Evolutionary conservation across 2,329 filamentous ascomycete species (phyloP), one percentile per base, ranked within the genome.

Genomic region (Aspergillus melleus): DNA sequence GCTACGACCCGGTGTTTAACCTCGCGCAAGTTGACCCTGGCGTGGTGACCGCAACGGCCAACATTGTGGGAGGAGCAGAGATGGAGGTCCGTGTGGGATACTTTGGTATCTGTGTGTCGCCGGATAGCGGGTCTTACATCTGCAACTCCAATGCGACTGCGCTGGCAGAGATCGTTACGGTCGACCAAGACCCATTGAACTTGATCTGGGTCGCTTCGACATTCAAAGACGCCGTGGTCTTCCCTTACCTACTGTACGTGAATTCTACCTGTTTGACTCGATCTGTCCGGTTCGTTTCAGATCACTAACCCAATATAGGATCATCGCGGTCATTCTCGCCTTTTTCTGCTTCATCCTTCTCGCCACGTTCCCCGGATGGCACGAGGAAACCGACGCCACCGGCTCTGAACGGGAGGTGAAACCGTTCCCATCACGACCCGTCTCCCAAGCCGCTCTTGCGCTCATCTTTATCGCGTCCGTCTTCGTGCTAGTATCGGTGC

Each of bases 201-300:
- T 81, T 99, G 71, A 93, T 99, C 70, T 99, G 94, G 95, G 86
- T 99, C 57, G 94, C 95, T 24, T 89, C 90, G 68, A 96, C 96
- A 66, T 99, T 99, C 81, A 98, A 98, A 78, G 92, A 98, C 77
- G 94, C 93, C 79, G 95, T 99, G 74, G 94, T 99, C 49, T 99
- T 99, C 75, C 95, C 95, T 10, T 99, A 98, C 73, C 81, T 99
- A 20, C 89, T 99, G 90, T 95, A 77, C 82, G 90, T 81, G 49
- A n/a, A 6, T 3, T 32, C n/a, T 10, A 24, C 32, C 16, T 49
- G 49, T 30, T 26, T 26, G 5, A 5, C 12, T 39, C 16, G 2
- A 16, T n/a, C 3, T n/a, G 6, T 2, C 26, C 6, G 6, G 22
- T 42, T 44, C 19, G 49, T 6, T 32, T 10, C 14, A 24, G 6